These are phyloP conservation scores for Nissolia schottii DNA, from an alignment of 306 rosid species.

Conservation along the genomic window DNA sequence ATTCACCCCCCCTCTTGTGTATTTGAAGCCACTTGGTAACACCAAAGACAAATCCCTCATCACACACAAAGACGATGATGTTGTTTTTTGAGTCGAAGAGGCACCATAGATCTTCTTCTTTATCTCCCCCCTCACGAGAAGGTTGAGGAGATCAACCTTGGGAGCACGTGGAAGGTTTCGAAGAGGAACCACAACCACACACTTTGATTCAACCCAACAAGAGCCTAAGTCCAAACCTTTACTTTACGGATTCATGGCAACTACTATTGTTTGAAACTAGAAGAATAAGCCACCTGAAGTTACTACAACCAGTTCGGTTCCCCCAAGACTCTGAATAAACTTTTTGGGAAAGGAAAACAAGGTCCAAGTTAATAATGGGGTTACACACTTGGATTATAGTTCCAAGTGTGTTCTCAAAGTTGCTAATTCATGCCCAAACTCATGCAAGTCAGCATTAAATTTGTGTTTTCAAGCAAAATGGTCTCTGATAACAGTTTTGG, in stretches of 20 bases:
- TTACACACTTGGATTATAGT: conserved; percentile 57
- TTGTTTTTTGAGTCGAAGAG: conserved; percentile 31
- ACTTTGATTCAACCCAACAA: conserved; percentile 45
- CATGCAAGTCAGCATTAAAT: conserved; percentile 38
- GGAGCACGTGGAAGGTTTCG: conserved; percentile 97
- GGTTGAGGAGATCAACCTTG: conserved; percentile 75
- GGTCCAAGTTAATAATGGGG: conserved; percentile 29
- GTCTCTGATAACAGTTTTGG: conserved; percentile 60
- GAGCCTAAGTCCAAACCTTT: conserved; percentile 63
- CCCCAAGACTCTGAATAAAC: conserved; percentile 50
- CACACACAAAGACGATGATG: too few relatives aligned
- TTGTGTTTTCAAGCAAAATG: conserved; percentile 43
- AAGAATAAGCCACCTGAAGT: conserved; percentile 56
- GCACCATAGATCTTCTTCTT: conserved; percentile 28
- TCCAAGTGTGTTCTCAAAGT: conserved; percentile 48
- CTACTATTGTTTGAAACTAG: conserved; percentile 38
- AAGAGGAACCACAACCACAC: conserved; percentile 62
- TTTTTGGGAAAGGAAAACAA: conserved; percentile 83
- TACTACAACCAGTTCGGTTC: conserved; percentile 70
- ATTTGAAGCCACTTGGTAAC: too few relatives aligned
- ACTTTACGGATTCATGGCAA: conserved; percentile 58
- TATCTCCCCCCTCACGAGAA: conserved; percentile 18
- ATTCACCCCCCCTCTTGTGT: too few relatives aligned
- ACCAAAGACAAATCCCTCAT: too few relatives aligned
- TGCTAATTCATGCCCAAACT: conserved; percentile 30